A percentile compares a stretch with the other conserved stretches of the same genome.
phyloP scores from a whole-genome alignment of 2,329 filamentous ascomycete genomes.

The Aureobasidium sp. region DNA sequence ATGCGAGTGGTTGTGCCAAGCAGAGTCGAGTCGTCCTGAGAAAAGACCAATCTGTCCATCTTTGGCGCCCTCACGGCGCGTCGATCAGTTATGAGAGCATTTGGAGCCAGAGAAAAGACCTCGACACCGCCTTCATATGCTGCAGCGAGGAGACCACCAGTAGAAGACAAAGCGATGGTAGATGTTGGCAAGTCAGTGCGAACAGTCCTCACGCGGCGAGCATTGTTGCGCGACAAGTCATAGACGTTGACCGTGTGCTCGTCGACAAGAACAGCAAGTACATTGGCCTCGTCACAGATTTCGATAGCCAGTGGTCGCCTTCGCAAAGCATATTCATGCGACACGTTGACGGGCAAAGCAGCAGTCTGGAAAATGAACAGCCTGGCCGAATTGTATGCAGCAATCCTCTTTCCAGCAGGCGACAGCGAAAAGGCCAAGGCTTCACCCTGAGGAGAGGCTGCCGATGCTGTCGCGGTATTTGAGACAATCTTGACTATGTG shows the following conservation, averaged over 20 bases:
- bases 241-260: conserved; percentile 81
- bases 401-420: conserved; percentile 61
- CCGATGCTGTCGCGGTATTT: conserved; percentile 68
- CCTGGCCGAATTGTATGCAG: conserved; percentile 78
- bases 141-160: conserved; percentile 71
- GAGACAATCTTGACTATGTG: conserved; percentile 68
- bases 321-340: conserved; percentile 70
- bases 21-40: conserved; percentile 29
- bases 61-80: conserved; percentile 27
- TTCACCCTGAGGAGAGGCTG: conserved; percentile 54
- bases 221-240: conserved; percentile 55
- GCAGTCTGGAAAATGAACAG: conserved; percentile 70
- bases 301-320: conserved; percentile 68
- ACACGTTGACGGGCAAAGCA: conserved; percentile 47
- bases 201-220: conserved; percentile 58
- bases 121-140: conserved; percentile 83
- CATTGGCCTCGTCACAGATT: conserved; percentile 66
- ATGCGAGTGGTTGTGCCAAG: conserved; percentile 30
- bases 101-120: conserved; percentile 64
- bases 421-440: conserved; percentile 80
- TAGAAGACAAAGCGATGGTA: conserved; percentile 72
- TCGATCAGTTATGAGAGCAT: conserved; percentile 36
- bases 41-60: conserved; percentile 30
- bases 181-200: conserved; percentile 69
- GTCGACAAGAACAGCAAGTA: conserved; percentile 69